phyloP scores from a whole-genome alignment of 345 rosid species.

The Euphorbia pulcherrima region DNA sequence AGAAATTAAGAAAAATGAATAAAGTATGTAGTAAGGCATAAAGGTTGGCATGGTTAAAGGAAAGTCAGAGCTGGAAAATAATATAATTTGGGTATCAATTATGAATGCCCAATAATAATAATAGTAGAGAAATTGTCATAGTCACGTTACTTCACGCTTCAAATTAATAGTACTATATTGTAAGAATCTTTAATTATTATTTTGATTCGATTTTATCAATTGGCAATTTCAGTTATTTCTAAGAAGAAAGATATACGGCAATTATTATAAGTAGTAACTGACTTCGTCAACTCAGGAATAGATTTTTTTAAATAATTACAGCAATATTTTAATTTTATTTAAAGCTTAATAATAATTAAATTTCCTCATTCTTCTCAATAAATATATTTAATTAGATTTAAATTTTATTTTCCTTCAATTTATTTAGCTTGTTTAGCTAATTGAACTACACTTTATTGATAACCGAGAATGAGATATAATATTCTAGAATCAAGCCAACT shows the following conservation, averaged over 20 bases:
- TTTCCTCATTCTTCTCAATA: too few relatives aligned
- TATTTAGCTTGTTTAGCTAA: too few relatives aligned
- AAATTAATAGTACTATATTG: background rate
- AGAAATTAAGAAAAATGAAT: background rate
- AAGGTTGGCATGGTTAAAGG: slow-evolving; percentile 34
- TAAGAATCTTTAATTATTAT: background rate
- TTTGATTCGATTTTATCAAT: slow-evolving; percentile 9
- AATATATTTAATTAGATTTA: too few relatives aligned
- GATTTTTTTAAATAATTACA: too few relatives aligned
- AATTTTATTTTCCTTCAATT: too few relatives aligned
- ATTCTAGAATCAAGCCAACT: background rate
- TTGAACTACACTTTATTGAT: too few relatives aligned
- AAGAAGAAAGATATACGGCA: background rate
- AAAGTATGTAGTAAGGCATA: slow-evolving; percentile 9
- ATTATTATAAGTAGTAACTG: slow-evolving; percentile 10
- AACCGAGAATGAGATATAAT: too few relatives aligned
- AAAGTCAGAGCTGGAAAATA: slow-evolving; percentile 32
- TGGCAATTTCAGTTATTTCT: slow-evolving; percentile 1
- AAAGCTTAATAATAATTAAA: too few relatives aligned
- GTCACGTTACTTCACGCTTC: slow-evolving; percentile 40
- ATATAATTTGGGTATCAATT: background rate
- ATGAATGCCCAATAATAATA: background rate
- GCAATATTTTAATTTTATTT: too few relatives aligned
- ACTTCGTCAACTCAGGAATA: slow-evolving; percentile 17
- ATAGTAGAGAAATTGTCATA: slow-evolving; percentile 9